Conservation (phyloP, 176 grass and related monocot species). For the Phoenix roebelenii region DNA sequence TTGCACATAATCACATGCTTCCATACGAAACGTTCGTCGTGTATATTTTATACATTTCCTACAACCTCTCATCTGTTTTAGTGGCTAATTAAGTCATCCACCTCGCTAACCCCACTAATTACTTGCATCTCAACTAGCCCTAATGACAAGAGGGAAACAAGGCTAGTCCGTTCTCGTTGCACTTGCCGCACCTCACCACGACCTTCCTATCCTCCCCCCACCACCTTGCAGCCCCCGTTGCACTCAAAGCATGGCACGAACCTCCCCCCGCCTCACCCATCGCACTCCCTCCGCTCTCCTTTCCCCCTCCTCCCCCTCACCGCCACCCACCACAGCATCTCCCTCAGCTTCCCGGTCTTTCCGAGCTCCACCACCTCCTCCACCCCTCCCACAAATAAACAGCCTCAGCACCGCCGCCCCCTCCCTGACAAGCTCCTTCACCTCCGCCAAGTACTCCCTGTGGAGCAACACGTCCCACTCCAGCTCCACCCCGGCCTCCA, state of each 20-base stretch:
- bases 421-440: slow-evolving; percentile 34
- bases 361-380: slow-evolving; percentile 40
- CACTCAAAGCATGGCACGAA: slow-evolving; percentile 88
- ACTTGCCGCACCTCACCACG: slow-evolving; percentile 48
- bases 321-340: slow-evolving; percentile 69
- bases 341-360: slow-evolving; percentile 52
- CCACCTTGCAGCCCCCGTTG: slow-evolving; percentile 72
- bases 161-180: slow-evolving; percentile 86
- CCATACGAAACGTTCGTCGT: no score
- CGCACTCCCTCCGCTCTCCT: slow-evolving; percentile 47
- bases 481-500: slow-evolving; percentile 43
- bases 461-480: slow-evolving; percentile 82
- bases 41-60: no score
- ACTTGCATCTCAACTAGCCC: no score
- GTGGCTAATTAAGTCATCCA: no score
- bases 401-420: slow-evolving; percentile 40
- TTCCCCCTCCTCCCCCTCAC: slow-evolving; percentile 31
- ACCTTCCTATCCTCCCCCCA: slow-evolving; percentile 20
- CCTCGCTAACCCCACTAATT: no score
- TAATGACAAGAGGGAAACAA: slow-evolving; percentile 85
- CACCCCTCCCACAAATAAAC: slow-evolving; percentile 68
- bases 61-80: no score
- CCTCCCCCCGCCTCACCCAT: slow-evolving; percentile 65
- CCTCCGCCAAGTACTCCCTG: slow-evolving; percentile 58
- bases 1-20: no score